Conservation (phyloP, 306 rosid species). For the Gynostemma pentaphyllum region DNA sequence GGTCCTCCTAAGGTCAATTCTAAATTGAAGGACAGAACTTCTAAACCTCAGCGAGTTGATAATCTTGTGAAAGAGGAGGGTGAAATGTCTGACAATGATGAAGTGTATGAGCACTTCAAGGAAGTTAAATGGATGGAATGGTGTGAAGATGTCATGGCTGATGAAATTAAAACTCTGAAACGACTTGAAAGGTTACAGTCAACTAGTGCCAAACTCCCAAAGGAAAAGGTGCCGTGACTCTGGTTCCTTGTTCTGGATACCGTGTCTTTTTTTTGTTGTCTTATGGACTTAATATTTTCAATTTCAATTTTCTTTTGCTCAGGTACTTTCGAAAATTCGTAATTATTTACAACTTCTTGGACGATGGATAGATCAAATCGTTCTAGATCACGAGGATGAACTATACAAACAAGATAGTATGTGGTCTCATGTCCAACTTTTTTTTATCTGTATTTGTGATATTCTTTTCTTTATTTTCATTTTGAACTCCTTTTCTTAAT, state of each 20-base stretch:
- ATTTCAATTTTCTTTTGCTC: conserved; percentile 3
- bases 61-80: conserved; percentile 92
- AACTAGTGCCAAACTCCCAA: conserved; percentile 90
- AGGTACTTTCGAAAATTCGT: conserved; percentile 90
- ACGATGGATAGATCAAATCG: conserved; percentile 81
- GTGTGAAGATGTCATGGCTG: conserved; percentile 94
- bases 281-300: not conserved
- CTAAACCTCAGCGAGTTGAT: conserved; percentile 61
- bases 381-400: conserved; percentile 69
- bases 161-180: conserved; percentile 67
- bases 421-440: conserved; percentile 17
- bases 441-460: not conserved
- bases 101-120: conserved; percentile 94
- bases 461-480: not conserved
- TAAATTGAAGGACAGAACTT: conserved; percentile 40
- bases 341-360: conserved; percentile 94
- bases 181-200: conserved; percentile 86
- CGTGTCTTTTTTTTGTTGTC: too few relatives aligned
- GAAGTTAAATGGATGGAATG: conserved; percentile 99
- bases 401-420: conserved; percentile 84
- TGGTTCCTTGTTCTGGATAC: not conserved
- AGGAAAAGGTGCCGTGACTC: conserved; percentile 51
- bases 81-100: conserved; percentile 96
- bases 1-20: conserved; percentile 40
- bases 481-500: not conserved